A percentile compares a stretch with the other conserved stretches of the same genome.
Evolutionary conservation across 345 rosid species (phyloP).

Genomic region (Eucalyptus decipiens): DNA sequence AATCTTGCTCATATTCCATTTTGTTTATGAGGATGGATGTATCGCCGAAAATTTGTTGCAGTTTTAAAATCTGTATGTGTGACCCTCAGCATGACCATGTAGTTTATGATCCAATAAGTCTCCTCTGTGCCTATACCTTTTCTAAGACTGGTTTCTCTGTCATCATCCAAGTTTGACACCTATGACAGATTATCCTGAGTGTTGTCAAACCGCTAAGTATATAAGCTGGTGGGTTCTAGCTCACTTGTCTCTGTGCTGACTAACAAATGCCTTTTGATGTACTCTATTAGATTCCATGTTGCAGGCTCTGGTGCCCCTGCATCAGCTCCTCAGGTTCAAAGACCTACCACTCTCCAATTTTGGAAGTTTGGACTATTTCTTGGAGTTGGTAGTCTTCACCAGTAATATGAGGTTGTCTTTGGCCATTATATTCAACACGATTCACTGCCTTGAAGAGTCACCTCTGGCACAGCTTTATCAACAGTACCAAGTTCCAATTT

Average conservation of each 20-base stretch:
- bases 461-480: neutral
- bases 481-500: neutral
- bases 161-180: neutral
- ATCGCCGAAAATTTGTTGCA: neutral
- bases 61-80: neutral
- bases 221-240: neutral
- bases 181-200: neutral
- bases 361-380: neutral
- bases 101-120: neutral
- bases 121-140: neutral
- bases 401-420: neutral
- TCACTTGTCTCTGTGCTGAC: neutral
- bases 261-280: neutral
- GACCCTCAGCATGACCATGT: neutral
- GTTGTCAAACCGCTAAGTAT: neutral
- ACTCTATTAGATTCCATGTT: neutral
- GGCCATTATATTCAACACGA: neutral
- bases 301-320: neutral
- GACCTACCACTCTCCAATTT: slow-evolving; percentile 2
- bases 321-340: slow-evolving; percentile 1
- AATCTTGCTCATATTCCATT: neutral
- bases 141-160: neutral
- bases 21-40: neutral
- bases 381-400: neutral
- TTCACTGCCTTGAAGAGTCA: neutral